phyloP scores from a whole-genome alignment of 768 basidiomycete species.

The Glaciozyma martinii region DNA sequence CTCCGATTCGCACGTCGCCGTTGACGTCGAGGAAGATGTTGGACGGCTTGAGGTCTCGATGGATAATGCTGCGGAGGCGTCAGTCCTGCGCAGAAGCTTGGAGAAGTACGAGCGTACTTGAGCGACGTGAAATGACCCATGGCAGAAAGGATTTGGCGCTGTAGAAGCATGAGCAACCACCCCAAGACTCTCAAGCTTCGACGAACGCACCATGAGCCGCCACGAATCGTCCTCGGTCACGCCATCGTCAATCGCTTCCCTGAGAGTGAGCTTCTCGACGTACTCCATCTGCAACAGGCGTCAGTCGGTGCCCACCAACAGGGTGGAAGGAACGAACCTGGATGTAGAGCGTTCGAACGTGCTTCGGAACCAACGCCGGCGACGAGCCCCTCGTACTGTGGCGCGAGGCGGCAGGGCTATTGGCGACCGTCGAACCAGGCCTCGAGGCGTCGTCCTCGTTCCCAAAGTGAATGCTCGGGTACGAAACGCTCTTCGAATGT shows the following conservation, averaged over 20 bases:
- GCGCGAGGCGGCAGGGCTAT: slow-evolving; percentile 1
- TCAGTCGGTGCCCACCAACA: neutral
- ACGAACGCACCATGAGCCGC: slow-evolving; percentile 13
- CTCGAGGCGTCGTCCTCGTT: slow-evolving; percentile 27
- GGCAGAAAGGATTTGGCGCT: slow-evolving; percentile 34
- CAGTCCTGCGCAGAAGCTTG: no score
- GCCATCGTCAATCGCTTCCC: slow-evolving; percentile 35
- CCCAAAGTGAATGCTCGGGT: slow-evolving; percentile 35
- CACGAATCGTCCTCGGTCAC: slow-evolving; percentile 32
- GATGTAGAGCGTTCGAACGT: slow-evolving; percentile 34
- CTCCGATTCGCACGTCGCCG: slow-evolving; percentile 31
- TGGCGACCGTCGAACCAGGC: slow-evolving; percentile 6
- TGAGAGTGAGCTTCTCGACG: slow-evolving; percentile 30
- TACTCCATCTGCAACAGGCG: slow-evolving; percentile 15
- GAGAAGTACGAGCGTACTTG: slow-evolving; percentile 11
- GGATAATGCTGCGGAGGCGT: slow-evolving; percentile 27
- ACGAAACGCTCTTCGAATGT: slow-evolving; percentile 29
- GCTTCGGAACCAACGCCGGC: slow-evolving; percentile 7
- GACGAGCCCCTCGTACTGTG: neutral
- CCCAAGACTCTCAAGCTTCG: neutral
- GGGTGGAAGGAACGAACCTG: slow-evolving; percentile 10
- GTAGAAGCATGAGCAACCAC: neutral
- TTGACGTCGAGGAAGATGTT: slow-evolving; percentile 32
- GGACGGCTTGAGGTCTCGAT: slow-evolving; percentile 34
- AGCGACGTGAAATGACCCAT: slow-evolving; percentile 36